phyloP scores from a whole-genome alignment of 805 yeast species.

The Starmera dryadoides region DNA sequence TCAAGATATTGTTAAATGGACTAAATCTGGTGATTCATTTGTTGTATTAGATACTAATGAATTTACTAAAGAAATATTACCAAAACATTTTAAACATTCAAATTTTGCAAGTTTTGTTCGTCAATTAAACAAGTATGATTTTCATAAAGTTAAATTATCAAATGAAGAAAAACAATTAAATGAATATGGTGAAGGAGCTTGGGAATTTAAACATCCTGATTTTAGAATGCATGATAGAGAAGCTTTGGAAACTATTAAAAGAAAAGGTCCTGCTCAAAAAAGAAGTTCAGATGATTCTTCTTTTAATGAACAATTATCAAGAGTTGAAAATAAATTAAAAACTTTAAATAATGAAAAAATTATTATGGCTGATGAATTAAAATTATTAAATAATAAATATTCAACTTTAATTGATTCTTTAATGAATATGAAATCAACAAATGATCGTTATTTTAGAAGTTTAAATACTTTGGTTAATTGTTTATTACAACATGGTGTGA shows the following conservation, averaged over 20 bases:
- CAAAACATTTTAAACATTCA: conserved; percentile 89
- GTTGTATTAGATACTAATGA: conserved; percentile 86
- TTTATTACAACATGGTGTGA: conserved; percentile 52
- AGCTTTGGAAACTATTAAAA: conserved; percentile 79
- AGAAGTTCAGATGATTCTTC: conserved; percentile 25
- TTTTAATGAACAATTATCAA: conserved; percentile 10
- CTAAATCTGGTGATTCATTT: conserved; percentile 76
- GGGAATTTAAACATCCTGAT: conserved; percentile 94
- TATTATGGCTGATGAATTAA: conserved; percentile 26
- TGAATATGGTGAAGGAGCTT: conserved; percentile 69
- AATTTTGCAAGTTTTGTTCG: conserved; percentile 94
- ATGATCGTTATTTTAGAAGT: conserved; percentile 49
- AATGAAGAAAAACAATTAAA: conserved; percentile 48
- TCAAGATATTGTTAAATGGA: conserved; percentile 77
- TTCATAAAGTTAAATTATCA: conserved; percentile 84
- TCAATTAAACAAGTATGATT: conserved; percentile 93
- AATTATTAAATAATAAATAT: conserved; percentile 46
- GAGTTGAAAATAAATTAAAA: conserved; percentile 13
- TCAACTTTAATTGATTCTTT: conserved; percentile 58
- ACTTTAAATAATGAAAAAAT: conserved; percentile 24
- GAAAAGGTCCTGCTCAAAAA: conserved; percentile 64
- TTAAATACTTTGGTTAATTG: conserved; percentile 43
- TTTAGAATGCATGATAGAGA: conserved; percentile 70
- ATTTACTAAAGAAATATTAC: conserved; percentile 82
- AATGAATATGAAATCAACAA: conserved; percentile 45